Evolutionary conservation across 352 stramenopile species (phyloP).

Genomic region (Globisporangium paddicum): DNA sequence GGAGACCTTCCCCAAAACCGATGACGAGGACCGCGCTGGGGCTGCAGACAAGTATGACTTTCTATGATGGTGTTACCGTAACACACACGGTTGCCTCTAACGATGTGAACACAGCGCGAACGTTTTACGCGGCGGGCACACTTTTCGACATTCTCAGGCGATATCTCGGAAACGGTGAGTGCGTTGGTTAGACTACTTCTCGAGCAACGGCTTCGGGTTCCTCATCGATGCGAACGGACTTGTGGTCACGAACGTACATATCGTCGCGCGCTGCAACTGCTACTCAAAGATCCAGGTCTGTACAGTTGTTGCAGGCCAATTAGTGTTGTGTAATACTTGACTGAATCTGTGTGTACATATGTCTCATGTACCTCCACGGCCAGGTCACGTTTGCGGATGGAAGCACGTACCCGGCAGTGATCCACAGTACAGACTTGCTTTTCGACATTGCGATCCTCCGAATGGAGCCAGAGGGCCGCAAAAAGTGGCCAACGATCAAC

Average conservation of each 20-base stretch:
- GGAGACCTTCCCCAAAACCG: constrained; percentile 93
- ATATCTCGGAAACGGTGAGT: constrained; percentile 70
- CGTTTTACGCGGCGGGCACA: constrained; percentile 94
- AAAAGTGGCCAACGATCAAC: constrained; percentile 64
- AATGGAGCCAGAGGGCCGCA: constrained; percentile 52
- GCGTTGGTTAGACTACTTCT: constrained; percentile 47
- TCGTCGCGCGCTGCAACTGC: constrained; percentile 78
- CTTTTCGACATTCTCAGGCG: constrained; percentile 96
- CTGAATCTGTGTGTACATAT: too few relatives aligned
- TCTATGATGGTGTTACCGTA: neutral
- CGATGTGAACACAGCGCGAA: constrained; percentile 78
- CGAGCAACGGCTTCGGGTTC: constrained; percentile 89
- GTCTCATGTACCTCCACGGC: too few relatives aligned
- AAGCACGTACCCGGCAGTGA: constrained; percentile 60
- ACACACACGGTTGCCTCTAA: neutral
- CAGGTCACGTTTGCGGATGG: constrained; percentile 84
- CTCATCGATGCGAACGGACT: constrained; percentile 85
- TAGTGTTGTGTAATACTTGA: neutral
- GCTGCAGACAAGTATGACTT: constrained; percentile 81
- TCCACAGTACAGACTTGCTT: constrained; percentile 84
- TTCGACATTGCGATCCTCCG: constrained; percentile 91
- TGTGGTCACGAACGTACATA: constrained; percentile 92
- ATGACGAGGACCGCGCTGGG: constrained; percentile 91
- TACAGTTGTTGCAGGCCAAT: neutral
- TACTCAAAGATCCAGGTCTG: constrained; percentile 78